A percentile compares a stretch with the other conserved stretches of the same genome.
These are phyloP conservation scores for Solanum medicagineum DNA, from an alignment of 257 asterid species.

Conservation along the genomic window DNA sequence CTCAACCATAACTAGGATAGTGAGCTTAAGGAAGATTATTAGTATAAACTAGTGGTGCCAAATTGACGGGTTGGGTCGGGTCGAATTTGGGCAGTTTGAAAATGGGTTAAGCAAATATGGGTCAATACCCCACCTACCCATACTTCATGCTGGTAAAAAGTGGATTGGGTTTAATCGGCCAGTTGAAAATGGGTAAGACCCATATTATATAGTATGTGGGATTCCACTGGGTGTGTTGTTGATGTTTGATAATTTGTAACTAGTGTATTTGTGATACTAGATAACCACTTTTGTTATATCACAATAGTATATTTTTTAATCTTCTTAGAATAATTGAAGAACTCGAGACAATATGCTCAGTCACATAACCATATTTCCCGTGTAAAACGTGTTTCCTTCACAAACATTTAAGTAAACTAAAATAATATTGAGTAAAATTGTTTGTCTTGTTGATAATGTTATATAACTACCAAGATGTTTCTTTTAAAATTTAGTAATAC, in stretches of 20 bases:
- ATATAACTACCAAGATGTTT: not conserved
- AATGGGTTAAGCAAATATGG: not conserved
- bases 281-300: not conserved
- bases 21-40: not conserved
- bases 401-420: not conserved
- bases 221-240: too few relatives aligned
- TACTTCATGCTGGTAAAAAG: not conserved
- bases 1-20: not conserved
- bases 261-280: not conserved
- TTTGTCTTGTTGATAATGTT: not conserved
- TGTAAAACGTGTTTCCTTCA: not conserved
- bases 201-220: not conserved
- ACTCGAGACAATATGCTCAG: not conserved
- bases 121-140: not conserved
- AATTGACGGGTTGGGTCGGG: too few relatives aligned
- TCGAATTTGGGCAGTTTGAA: not conserved
- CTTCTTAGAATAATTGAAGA: not conserved
- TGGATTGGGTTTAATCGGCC: not conserved
- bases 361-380: not conserved
- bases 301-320: not conserved
- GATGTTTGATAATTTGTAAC: not conserved
- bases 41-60: not conserved
- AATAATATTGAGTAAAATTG: not conserved
- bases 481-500: not conserved
- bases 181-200: not conserved